Percentiles rank a stretch among this genome's conserved stretches.
These are phyloP conservation scores for Psilocybe cyanescens DNA, from an alignment of 768 basidiomycete genomes.

Conservation along the genomic window DNA sequence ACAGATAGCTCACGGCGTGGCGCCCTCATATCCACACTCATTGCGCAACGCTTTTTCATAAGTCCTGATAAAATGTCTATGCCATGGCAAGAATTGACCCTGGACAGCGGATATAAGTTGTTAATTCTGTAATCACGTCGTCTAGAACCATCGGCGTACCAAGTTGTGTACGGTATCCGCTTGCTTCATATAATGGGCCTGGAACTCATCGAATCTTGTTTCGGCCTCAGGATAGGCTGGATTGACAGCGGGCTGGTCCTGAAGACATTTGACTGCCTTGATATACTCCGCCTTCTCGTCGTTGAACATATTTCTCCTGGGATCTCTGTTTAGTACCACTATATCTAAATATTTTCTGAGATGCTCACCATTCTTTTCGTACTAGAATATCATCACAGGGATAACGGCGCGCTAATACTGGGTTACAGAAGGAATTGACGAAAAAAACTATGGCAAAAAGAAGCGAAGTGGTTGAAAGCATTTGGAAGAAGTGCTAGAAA, in stretches of 20 bases:
- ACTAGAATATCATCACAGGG: constrained; percentile 9
- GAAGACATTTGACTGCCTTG: constrained; percentile 36
- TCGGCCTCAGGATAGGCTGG: constrained; percentile 21
- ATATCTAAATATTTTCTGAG: too few species aligned
- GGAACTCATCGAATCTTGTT: constrained; percentile 44
- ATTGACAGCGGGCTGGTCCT: constrained; percentile 29
- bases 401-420: not conserved
- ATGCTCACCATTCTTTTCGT: constrained; percentile 16
- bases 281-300: constrained; percentile 33
- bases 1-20: constrained; percentile 31
- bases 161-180: constrained; percentile 34
- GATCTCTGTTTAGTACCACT: not conserved
- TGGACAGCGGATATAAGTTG: constrained; percentile 10
- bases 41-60: constrained; percentile 36
- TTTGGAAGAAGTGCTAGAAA: not conserved
- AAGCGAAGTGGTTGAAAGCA: not conserved
- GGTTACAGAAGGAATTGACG: not conserved
- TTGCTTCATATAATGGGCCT: constrained; percentile 35
- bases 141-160: constrained; percentile 22
- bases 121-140: too few species aligned
- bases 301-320: constrained; percentile 31
- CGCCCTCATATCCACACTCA: constrained; percentile 39
- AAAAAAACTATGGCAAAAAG: not conserved
- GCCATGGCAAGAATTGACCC: constrained; percentile 44
- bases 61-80: constrained; percentile 32